Percentiles rank a stretch among this genome's conserved stretches.
Conservation (phyloP, 306 rosid genomes). For the Gastrolobium bilobum region DNA sequence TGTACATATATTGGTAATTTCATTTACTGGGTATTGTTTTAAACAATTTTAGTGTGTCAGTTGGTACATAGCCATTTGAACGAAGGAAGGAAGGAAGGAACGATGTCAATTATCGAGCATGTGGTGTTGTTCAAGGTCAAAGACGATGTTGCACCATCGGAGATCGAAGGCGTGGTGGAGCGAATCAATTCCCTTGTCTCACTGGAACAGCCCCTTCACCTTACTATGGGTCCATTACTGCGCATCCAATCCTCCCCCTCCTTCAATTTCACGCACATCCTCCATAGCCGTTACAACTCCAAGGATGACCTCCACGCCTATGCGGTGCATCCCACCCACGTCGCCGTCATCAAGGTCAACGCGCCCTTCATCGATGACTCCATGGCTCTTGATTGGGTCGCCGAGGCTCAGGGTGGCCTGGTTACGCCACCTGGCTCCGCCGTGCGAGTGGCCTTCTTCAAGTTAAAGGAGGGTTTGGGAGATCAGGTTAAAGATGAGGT, state of each 20-base stretch:
- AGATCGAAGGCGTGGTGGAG: conserved; percentile 53
- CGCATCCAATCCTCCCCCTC: conserved; percentile 54
- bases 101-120: conserved; percentile 64
- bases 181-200: conserved; percentile 61
- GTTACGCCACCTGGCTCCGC: conserved; percentile 58
- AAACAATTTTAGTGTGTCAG: too few relatives aligned
- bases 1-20: too few relatives aligned
- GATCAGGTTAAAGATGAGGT: conserved; percentile 55
- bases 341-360: conserved; percentile 61
- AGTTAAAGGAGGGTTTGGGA: conserved; percentile 64
- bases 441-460: conserved; percentile 59
- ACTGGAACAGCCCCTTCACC: conserved; percentile 65
- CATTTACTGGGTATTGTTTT: too few relatives aligned
- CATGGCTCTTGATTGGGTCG: conserved; percentile 86
- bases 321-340: conserved; percentile 62
- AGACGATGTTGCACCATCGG: conserved; percentile 55
- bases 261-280: conserved; percentile 69
- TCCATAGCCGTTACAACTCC: conserved; percentile 73
- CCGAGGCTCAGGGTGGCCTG: conserved; percentile 28
- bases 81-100: not conserved
- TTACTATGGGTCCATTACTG: conserved; percentile 58
- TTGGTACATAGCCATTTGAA: too few relatives aligned
- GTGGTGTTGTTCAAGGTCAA: conserved; percentile 73
- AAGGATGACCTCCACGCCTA: conserved; percentile 63
- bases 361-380: conserved; percentile 54